Conservation (phyloP, 257 asterid genomes). For the Solanum corneliomulleri region DNA sequence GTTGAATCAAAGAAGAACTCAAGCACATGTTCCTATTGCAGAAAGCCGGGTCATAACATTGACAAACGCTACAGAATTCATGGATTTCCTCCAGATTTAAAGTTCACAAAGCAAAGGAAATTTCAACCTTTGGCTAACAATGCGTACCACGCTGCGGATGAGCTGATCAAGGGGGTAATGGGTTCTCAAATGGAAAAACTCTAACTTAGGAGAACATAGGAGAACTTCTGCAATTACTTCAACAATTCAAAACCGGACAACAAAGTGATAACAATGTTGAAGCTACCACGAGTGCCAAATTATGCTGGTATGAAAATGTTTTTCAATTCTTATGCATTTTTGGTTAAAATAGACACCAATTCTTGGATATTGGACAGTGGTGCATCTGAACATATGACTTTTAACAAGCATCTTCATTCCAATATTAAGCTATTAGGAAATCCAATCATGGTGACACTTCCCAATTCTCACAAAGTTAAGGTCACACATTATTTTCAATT, state of each 20-base stretch:
- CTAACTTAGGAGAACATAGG: not conserved
- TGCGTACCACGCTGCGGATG: accelerated
- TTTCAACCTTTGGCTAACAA: not conserved
- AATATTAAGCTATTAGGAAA: not conserved
- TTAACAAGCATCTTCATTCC: not conserved
- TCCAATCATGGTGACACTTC: not conserved
- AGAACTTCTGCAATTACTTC: not conserved
- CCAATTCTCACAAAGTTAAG: not conserved
- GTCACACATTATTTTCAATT: not conserved
- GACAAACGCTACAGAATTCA: not conserved
- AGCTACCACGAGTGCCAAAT: not conserved
- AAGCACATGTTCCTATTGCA: not conserved
- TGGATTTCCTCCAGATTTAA: not conserved
- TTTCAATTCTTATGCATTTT: too few relatives aligned
- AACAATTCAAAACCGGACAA: not conserved
- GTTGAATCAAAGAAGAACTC: not conserved
- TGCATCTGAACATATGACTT: not conserved
- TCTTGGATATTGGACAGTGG: not conserved
- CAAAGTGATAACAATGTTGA: not conserved
- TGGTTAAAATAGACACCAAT: too few relatives aligned
- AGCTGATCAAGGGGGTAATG: not conserved
- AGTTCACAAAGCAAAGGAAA: not conserved
- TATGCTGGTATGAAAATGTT: too few relatives aligned
- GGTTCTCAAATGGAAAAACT: not conserved
- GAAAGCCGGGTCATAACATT: not conserved